Conservation (phyloP, 805 yeast species). For the Monosporozyma siamensis region DNA sequence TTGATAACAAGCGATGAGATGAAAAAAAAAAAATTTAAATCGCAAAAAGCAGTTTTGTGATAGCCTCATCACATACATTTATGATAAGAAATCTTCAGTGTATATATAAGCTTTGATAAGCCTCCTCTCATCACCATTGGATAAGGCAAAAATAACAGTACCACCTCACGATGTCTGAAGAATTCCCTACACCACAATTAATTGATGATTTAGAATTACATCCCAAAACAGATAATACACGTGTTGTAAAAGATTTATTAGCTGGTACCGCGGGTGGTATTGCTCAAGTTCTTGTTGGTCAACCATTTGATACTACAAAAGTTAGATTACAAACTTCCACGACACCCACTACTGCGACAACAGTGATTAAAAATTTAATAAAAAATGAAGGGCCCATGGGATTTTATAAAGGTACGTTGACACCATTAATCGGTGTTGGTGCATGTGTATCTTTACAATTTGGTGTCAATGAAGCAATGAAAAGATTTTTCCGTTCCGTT, state of each 20-base stretch:
- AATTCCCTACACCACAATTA: slow-evolving; percentile 25
- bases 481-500: slow-evolving; percentile 52
- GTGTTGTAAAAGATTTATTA: slow-evolving; percentile 63
- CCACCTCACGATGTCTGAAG: slow-evolving; percentile 29
- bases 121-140: no score
- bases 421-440: slow-evolving; percentile 94
- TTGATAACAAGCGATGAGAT: background rate
- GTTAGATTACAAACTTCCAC: slow-evolving; percentile 84
- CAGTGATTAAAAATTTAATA: slow-evolving; percentile 64
- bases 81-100: background rate
- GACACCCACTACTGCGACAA: slow-evolving; percentile 61
- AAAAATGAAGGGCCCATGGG: slow-evolving; percentile 77
- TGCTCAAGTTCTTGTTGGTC: slow-evolving; percentile 91
- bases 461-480: slow-evolving; percentile 91
- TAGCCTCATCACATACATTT: background rate
- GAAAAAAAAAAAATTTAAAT: background rate
- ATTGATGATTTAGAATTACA: slow-evolving; percentile 24
- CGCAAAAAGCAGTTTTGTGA: background rate
- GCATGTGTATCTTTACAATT: slow-evolving; percentile 96
- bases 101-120: background rate
- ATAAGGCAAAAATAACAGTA: no score
- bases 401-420: slow-evolving; percentile 86
- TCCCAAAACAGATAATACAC: slow-evolving; percentile 13
- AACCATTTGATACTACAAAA: slow-evolving; percentile 92
- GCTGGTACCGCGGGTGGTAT: slow-evolving; percentile 96